phyloP scores from a whole-genome alignment of 129 eudicot genomes.

The Centaurea solstitialis region DNA sequence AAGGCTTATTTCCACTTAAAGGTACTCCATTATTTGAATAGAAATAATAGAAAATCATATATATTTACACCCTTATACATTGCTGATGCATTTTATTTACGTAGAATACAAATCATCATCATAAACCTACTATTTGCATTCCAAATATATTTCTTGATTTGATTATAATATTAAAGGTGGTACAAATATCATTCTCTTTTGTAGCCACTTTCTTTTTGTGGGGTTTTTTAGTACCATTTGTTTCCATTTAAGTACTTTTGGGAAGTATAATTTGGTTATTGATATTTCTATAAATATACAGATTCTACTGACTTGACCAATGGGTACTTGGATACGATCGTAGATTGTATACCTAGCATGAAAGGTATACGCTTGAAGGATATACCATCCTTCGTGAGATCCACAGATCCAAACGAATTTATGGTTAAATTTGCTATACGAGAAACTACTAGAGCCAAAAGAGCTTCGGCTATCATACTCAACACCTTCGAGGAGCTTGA shows the following conservation, averaged over 20 bases:
- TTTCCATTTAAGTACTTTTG: neutral
- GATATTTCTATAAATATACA: neutral
- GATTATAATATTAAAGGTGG: too few species aligned
- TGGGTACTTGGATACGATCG: slow-evolving; percentile 32
- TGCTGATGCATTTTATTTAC: too few species aligned
- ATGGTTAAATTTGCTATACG: slow-evolving; percentile 23
- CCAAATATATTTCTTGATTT: too few species aligned
- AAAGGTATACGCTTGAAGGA: slow-evolving; percentile 32
- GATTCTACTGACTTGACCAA: slow-evolving; percentile 31
- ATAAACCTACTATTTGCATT: too few species aligned
- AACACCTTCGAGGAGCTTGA: slow-evolving; percentile 39
- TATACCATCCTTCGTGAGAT: slow-evolving; percentile 31
- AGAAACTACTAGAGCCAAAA: slow-evolving; percentile 20
- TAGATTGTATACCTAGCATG: slow-evolving; percentile 45
- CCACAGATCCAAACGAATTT: slow-evolving; percentile 36
- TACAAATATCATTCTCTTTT: too few species aligned
- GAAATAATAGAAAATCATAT: too few species aligned
- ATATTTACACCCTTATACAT: too few species aligned
- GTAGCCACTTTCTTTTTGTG: too few species aligned
- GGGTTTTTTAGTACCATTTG: too few species aligned
- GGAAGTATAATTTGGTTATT: neutral
- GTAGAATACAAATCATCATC: too few species aligned
- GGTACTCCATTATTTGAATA: neutral
- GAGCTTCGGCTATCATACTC: slow-evolving; percentile 23
- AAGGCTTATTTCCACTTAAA: slow-evolving; percentile 21